Percentiles rank a stretch among this genome's conserved stretches.
Conservation (phyloP, 2,329 filamentous ascomycete species). For the Metarhizium guizhouense region DNA sequence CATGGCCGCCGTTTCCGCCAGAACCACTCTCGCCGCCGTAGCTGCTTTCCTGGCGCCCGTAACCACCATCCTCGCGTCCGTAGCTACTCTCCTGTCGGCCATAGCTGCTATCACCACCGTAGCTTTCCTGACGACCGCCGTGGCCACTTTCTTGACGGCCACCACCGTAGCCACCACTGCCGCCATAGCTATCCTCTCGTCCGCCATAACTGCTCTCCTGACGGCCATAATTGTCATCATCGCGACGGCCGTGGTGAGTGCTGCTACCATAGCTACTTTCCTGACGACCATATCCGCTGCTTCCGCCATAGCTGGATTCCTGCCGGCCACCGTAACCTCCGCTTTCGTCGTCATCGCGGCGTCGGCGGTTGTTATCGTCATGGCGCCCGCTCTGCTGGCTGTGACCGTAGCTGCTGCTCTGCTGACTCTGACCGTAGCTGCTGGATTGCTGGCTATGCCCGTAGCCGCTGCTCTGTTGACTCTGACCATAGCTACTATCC, state of each 20-base stretch:
- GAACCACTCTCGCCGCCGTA: constrained; percentile 6
- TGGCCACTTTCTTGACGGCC: constrained; percentile 8
- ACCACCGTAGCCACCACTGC: constrained; percentile 9
- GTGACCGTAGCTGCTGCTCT: constrained; percentile 23
- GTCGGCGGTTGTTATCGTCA: constrained; percentile 11
- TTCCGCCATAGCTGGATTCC: constrained; percentile 2
- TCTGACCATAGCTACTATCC: constrained; percentile 49
- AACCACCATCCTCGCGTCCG: constrained; percentile 11
- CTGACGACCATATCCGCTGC: constrained; percentile 10
- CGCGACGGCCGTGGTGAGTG: constrained; percentile 11
- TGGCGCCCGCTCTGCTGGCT: constrained; percentile 22
- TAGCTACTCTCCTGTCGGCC: constrained; percentile 14
- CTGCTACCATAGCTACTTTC: constrained; percentile 15
- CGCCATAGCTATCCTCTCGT: not conserved
- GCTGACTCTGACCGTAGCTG: constrained; percentile 51
- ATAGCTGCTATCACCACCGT: constrained; percentile 14
- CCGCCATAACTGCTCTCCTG: constrained; percentile 13
- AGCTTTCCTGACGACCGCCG: constrained; percentile 14
- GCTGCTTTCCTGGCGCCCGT: constrained; percentile 12
- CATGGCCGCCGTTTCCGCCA: constrained; percentile 5
- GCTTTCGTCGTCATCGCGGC: constrained; percentile 14
- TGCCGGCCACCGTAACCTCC: constrained; percentile 4
- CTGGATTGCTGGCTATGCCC: constrained; percentile 26
- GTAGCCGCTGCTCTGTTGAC: constrained; percentile 46
- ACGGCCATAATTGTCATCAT: constrained; percentile 15